Evolutionary conservation across 257 asterid genomes (phyloP), one percentile per base, ranked within the genome.

Genomic region (Vinca minor): DNA sequence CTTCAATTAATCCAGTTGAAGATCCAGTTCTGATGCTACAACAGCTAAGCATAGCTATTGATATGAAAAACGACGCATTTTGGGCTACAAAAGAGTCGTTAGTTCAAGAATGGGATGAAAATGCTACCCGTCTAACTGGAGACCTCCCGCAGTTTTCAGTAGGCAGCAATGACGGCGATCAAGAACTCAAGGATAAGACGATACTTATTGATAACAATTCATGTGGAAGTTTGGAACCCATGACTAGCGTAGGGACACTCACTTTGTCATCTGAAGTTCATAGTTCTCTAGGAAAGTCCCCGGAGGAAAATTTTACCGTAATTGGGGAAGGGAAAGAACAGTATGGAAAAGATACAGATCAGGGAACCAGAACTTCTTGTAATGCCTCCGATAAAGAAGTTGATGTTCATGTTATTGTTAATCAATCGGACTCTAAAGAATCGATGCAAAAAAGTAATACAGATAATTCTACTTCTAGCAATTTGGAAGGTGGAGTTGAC

Each of bases 101-200:
- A 3, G 58, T 61, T 34, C 75, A 68, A 64, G 36, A n/a, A n/a
- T n/a, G 47, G 35, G 65, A 59, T 42, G 79, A 69, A 68, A 59
- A 59, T 53, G 63, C 52, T 53, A n/a, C 54, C 63, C 68, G 74
- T 66, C 58, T 42, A 3, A 38, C 25, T 15, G 73, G 64, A 29
- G 39, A 65, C 48, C 64, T 72, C 35, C 47, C 55, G 41, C 41
- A 26, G 9, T 28, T 42, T 53, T 26, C 54, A 9, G 41, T 36
- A 49, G 36, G 59, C 38, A 39, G 39, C 15, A 61, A 18, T 47
- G 72, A 4, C 36, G 65, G 59, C 39, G 21, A 46, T 38, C 64
- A 17, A 50, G 69, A 68, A 23, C 71, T 73, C 64, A 84, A 77
- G 71, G 93, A 83, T 68, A 84, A 80, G 85, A 76, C 84, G 63